Evolutionary conservation across 1,284 basidiomycete species (phyloP), one percentile per base, ranked within the genome.

Genomic region (Fomitopsis pinicola): DNA sequence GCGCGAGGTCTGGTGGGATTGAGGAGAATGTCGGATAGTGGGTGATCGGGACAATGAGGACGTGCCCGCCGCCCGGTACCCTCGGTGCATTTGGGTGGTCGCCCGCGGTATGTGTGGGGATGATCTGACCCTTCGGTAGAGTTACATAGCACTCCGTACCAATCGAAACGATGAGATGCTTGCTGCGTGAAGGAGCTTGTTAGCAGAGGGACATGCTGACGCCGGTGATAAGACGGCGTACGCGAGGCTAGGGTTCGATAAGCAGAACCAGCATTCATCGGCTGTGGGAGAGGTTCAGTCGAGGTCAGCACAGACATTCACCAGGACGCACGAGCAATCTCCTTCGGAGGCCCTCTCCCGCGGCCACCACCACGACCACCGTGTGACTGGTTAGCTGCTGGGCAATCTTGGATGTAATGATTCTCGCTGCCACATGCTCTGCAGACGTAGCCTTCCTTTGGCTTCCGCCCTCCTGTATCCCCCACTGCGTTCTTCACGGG

Each of bases 211-310:
- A 54, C 30, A 58, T 15, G n/a, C 33, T 3, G 58, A 42, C 12
- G 36, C n/a, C 36, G 9, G 53, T 36, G 38, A 33, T 14, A 76
- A 33, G 4, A 33, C 5, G 8, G 30, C 87, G 64, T 71, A 91
- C 90, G 91, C 88, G 36, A 95, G 80, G 68, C 86, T 89, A 1
- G 95, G 95, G 72, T 97, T 97, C 55, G 93, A 95, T 59, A 98
- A 72, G 73, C 95, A 98, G 79, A 97, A 97, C 95, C 95, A 97
- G 74, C 95, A 96, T 76, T 94, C 90, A 63, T 89, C 89, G 64
- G 92, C 91, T 93, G 67, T n/a, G n/a, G 17, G 60, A 33, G 9
- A 33, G 38, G 0, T 0, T 28, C 3, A 55, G 48, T 45, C 59
- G 42, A 33, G 22, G 33, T 22, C 50, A 36, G 45, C 46, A 59